phyloP scores from a whole-genome alignment of 192 early-diverging fungal genomes.

The Podila epigama region DNA sequence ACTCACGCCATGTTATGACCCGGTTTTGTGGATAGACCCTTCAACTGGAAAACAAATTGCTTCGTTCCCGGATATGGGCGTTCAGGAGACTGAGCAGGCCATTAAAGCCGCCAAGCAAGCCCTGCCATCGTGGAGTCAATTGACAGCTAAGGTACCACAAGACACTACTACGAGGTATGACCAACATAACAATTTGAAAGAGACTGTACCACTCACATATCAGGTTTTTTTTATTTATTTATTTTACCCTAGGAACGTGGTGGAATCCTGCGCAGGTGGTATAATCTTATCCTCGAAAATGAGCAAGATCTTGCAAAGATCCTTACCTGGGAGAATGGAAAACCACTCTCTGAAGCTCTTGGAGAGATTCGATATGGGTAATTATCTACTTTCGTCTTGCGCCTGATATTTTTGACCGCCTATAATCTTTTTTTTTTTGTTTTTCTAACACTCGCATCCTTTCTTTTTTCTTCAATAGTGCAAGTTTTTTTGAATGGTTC shows the following conservation, averaged over 20 bases:
- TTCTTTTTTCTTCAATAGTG: constrained; percentile 10
- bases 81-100: constrained; percentile 61
- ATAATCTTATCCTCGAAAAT: constrained; percentile 69
- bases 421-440: too few species aligned
- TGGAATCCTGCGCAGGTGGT: constrained; percentile 67
- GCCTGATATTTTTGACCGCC: background rate
- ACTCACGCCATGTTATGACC: too few species aligned
- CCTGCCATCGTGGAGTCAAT: constrained; percentile 66
- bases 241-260: constrained; percentile 55
- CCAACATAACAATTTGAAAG: too few species aligned
- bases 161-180: too few species aligned
- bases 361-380: constrained; percentile 54
- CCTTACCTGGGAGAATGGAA: constrained; percentile 88
- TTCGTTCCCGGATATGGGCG: constrained; percentile 71
- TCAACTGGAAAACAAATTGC: constrained; percentile 67
- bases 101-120: constrained; percentile 66
- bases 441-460: background rate
- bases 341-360: constrained; percentile 63
- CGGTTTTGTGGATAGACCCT: constrained; percentile 63
- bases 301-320: constrained; percentile 80
- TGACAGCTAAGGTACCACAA: constrained; percentile 66
- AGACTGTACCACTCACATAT: background rate
- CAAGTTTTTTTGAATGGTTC: constrained; percentile 82
- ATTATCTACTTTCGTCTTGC: background rate
- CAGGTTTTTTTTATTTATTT: background rate